Conservation (phyloP, 306 rosid genomes). For the Cucumis melo region DNA sequence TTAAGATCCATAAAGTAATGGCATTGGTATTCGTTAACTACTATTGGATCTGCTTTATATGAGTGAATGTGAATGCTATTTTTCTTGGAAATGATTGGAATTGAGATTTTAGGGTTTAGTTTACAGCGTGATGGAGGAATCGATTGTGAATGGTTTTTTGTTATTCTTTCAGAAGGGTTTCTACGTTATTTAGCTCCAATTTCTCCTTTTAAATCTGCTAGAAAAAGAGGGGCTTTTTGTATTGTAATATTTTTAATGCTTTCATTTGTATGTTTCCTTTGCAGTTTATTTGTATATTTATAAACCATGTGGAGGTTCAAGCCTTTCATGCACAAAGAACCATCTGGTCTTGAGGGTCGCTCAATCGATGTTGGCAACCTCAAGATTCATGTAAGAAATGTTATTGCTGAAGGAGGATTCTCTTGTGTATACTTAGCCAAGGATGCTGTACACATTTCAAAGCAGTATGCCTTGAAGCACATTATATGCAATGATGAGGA, state of each 20-base stretch:
- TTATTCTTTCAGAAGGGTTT: neutral
- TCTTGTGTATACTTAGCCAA: constrained; percentile 90
- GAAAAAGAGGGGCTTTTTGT: neutral
- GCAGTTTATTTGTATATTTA: neutral
- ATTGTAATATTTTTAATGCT: neutral
- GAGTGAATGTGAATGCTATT: neutral
- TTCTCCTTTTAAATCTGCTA: neutral
- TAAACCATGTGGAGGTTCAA: constrained; percentile 82
- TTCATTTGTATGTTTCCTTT: neutral
- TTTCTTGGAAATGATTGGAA: neutral
- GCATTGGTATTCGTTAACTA: neutral
- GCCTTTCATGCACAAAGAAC: constrained; percentile 84
- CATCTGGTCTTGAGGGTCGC: constrained; percentile 84
- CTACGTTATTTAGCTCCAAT: neutral
- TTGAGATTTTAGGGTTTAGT: neutral
- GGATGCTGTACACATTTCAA: constrained; percentile 60
- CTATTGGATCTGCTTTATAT: neutral
- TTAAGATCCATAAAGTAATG: neutral
- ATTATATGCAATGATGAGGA: constrained; percentile 87
- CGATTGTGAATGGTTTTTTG: neutral
- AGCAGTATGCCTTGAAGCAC: constrained; percentile 94
- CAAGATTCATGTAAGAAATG: constrained; percentile 58
- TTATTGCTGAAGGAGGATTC: constrained; percentile 96
- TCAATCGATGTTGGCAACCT: constrained; percentile 71
- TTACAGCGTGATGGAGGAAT: neutral